Base-by-base conservation (phyloP, 495 filamentous ascomycete genomes). In the Aspergillus funiculosus region DNA sequence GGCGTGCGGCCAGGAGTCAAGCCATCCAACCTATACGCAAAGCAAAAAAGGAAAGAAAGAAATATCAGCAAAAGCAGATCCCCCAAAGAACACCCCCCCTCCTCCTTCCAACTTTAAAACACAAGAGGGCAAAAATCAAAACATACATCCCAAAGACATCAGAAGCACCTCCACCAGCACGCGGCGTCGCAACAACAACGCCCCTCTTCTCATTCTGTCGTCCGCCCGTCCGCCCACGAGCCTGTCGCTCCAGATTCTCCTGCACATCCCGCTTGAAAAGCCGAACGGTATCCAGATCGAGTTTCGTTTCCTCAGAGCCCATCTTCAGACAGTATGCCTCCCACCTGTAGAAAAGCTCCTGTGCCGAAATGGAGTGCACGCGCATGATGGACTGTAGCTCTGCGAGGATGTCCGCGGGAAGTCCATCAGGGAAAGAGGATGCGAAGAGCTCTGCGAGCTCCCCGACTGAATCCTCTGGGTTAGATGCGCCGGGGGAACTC, bases 311-410 rank as follows among this genome's bases (percentile, higher is more conserved):
- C 15, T 90, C 85, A 27, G 73, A 56, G 4, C 80, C 80, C 86
- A 96, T 92, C 68, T 90, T 95, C 53, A 98, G 83, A 59, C 81
- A 85, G 72, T 95, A 97, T 0, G 87, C 87, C 57, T 98, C 91
- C 92, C 92, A 98, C 77, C 96, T 95, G 78, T 82, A 96, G 61
- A 85, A 95, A 13, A 96, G 73, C 54, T 98, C 91, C 58, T 95
- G 78, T 19, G 78, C 72, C 21, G 76, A 71, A 44, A 95, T 75
- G 14, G 76, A 74, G 63, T 95, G 86, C 13, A 96, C 68, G 39
- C 82, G 81, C 62, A 92, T 76, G 52, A 95, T 94, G 20, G 85
- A 89, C 55, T 81, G 76, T 29, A 98, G 71, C 63, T 95, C 91
- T 15, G 73, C 66, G 28, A 85, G 65, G 36, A 95, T 74, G 63